Evolutionary conservation across 2,329 filamentous ascomycete species (phyloP).

Genomic region (Epichloe gansuensis): DNA sequence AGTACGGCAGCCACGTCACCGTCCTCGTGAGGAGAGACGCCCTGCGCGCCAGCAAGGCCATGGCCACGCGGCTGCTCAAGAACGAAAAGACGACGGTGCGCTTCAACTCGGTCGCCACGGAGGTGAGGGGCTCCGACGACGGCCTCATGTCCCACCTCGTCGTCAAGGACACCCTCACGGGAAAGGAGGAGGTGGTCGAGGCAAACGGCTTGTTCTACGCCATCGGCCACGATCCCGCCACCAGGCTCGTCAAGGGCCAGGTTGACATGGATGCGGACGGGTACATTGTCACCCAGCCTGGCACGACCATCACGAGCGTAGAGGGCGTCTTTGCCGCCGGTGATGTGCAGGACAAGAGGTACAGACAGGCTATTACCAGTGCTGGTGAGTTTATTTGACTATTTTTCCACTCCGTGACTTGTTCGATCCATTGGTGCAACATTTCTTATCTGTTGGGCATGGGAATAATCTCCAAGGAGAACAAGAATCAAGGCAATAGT

Average conservation of each 20-base stretch:
- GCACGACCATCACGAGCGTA: constrained; percentile 76
- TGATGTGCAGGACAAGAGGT: constrained; percentile 97
- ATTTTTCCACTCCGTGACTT: neutral
- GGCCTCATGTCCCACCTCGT: constrained; percentile 82
- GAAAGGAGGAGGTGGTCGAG: constrained; percentile 68
- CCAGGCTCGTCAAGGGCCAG: constrained; percentile 79
- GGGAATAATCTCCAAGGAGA: neutral
- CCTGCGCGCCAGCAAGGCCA: constrained; percentile 79
- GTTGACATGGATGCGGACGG: constrained; percentile 79
- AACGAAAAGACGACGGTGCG: constrained; percentile 85
- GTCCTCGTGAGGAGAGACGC: constrained; percentile 83
- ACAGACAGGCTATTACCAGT: constrained; percentile 94
- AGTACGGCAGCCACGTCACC: constrained; percentile 91
- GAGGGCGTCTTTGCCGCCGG: constrained; percentile 92
- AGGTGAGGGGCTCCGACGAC: constrained; percentile 76
- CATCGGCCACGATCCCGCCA: constrained; percentile 92
- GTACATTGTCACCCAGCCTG: constrained; percentile 81
- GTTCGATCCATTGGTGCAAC: neutral
- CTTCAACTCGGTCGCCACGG: constrained; percentile 70
- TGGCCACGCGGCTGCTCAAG: constrained; percentile 70
- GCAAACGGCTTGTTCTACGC: constrained; percentile 96
- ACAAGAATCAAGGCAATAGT: neutral
- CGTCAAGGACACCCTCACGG: constrained; percentile 67
- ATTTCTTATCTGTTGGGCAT: too few species aligned
- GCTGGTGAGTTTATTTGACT: constrained; percentile 54